Evolutionary conservation across 306 rosid genomes (phyloP).

Genomic region (Ochetophila trinervis): DNA sequence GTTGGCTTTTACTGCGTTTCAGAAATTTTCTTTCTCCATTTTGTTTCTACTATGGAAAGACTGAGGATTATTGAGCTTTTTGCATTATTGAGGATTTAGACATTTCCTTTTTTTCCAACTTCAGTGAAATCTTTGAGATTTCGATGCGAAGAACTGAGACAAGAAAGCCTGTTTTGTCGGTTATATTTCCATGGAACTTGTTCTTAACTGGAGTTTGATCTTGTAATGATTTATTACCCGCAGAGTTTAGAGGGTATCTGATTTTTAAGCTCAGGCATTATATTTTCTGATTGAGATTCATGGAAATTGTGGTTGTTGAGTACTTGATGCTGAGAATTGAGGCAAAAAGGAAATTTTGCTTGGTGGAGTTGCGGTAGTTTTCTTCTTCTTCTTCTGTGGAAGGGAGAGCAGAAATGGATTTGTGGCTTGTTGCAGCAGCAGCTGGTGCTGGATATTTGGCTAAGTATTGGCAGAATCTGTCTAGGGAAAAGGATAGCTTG

Average conservation of each 20-base stretch:
- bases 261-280: slow-evolving; percentile 16
- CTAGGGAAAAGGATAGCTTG: slow-evolving; percentile 25
- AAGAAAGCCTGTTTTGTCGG: slow-evolving; percentile 17
- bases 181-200: slow-evolving; percentile 16
- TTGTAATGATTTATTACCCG: slow-evolving; percentile 6
- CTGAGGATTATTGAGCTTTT: neutral
- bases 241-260: slow-evolving; percentile 1
- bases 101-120: slow-evolving; percentile 18
- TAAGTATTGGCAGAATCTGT: slow-evolving; percentile 57
- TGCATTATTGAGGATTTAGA: neutral
- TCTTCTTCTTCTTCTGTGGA: slow-evolving; percentile 19
- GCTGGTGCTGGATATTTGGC: slow-evolving; percentile 80
- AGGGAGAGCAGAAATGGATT: slow-evolving; percentile 59
- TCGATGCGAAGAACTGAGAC: slow-evolving; percentile 21
- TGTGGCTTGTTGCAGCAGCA: slow-evolving; percentile 80
- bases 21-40: slow-evolving; percentile 9
- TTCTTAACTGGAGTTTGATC: slow-evolving; percentile 1
- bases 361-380: slow-evolving; percentile 34
- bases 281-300: slow-evolving; percentile 19
- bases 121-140: slow-evolving; percentile 12
- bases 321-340: slow-evolving; percentile 30
- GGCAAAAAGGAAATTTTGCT: slow-evolving; percentile 26
- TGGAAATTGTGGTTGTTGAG: slow-evolving; percentile 33
- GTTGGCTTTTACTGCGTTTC: slow-evolving; percentile 19
- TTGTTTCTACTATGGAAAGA: neutral